Conservation (phyloP, 2,329 filamentous ascomycete species). For the Paraconiothyrium brasiliense region DNA sequence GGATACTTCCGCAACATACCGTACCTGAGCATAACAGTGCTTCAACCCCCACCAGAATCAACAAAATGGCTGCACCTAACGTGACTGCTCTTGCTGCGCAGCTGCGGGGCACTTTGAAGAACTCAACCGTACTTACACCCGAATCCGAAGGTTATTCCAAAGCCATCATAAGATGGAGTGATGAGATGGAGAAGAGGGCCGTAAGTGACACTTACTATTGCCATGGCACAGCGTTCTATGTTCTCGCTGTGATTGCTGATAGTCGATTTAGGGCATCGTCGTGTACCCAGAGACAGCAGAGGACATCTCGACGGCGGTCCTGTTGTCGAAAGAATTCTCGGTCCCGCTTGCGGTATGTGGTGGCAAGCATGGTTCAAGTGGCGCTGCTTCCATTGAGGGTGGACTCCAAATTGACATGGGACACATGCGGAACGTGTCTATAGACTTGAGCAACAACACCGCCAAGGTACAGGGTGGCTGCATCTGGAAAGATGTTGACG, state of each 20-base stretch:
- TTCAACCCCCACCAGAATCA: background rate
- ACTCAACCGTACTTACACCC: constrained; percentile 23
- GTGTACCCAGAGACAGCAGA: constrained; percentile 6
- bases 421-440: background rate
- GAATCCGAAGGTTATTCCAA: constrained; percentile 24
- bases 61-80: constrained; percentile 3
- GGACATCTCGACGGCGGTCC: constrained; percentile 4
- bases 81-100: constrained; percentile 7
- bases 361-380: constrained; percentile 9
- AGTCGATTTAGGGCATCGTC: background rate
- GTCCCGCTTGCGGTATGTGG: constrained; percentile 6
- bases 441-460: constrained; percentile 8
- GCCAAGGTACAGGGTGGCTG: constrained; percentile 9
- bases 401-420: constrained; percentile 7
- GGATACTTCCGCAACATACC: background rate
- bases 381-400: constrained; percentile 4
- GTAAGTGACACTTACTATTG: constrained; percentile 16
- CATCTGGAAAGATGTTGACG: constrained; percentile 7
- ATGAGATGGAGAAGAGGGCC: constrained; percentile 25
- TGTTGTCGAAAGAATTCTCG: constrained; percentile 4
- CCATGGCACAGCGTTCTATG: background rate
- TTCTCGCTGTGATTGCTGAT: background rate
- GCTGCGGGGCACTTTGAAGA: constrained; percentile 21
- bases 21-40: background rate
- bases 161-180: constrained; percentile 30